Evolutionary conservation across 192 early-diverging fungal genomes (phyloP).

Genomic region (Coemansia furcata): DNA sequence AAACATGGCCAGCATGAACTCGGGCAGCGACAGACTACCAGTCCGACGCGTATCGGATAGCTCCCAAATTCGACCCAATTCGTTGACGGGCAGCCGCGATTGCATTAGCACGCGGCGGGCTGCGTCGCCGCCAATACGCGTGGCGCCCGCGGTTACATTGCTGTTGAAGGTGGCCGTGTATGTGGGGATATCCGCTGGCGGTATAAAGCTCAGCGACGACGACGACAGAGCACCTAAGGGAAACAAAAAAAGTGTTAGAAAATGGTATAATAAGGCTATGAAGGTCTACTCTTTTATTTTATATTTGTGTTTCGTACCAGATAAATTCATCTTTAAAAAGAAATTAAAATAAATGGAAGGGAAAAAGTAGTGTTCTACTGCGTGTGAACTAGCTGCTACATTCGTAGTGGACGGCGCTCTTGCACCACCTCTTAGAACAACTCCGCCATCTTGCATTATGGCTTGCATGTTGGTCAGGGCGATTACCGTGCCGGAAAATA

Average conservation of each 20-base stretch:
- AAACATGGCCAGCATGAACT: constrained; percentile 69
- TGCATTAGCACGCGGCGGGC: constrained; percentile 59
- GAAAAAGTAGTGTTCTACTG: no score
- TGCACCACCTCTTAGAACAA: no score
- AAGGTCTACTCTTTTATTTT: no score
- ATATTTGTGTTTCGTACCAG: no score
- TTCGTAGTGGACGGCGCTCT: no score
- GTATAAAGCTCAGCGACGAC: constrained; percentile 32
- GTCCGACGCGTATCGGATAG: constrained; percentile 54
- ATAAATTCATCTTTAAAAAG: no score
- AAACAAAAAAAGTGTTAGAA: not conserved
- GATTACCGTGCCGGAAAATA: no score
- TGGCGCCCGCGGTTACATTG: constrained; percentile 1
- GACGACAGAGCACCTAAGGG: constrained; percentile 10
- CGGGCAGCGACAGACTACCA: constrained; percentile 58
- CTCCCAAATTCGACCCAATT: constrained; percentile 64
- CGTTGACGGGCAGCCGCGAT: constrained; percentile 54
- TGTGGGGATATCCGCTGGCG: constrained; percentile 18
- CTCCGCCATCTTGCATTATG: no score
- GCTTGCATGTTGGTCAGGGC: no score
- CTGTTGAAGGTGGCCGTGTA: constrained; percentile 31
- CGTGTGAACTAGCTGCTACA: no score
- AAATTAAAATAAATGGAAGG: no score
- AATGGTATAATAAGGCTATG: no score
- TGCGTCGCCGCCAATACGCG: constrained; percentile 52